Base-by-base conservation (phyloP, 352 stramenopile species). In the Pythium apleroticum region DNA sequence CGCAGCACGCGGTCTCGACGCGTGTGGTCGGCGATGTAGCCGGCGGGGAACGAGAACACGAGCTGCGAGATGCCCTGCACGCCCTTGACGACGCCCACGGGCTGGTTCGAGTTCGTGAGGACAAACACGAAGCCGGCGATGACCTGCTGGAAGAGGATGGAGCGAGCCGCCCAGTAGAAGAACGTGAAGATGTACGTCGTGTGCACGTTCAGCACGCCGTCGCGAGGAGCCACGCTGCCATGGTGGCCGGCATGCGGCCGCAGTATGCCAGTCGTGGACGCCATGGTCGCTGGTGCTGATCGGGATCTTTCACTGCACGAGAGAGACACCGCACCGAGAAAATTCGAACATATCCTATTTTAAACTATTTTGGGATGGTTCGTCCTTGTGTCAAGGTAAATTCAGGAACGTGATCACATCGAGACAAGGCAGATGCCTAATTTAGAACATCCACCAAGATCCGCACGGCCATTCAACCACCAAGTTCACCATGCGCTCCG, bases 31-130 rank as follows among this genome's bases (percentile, higher is more conserved):
- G 79, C 81, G 49, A 87, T 76, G 62, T 87, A 90, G 22, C 81
- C 85, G 0, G 80, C 79, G 3, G 85, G 85, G 27, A 91, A 73
- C 22, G 85, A 89, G 49, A 90, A 90, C 11, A 89, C 30, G n/a
- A 93, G 77, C 69, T 93, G 85, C 46, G 84, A 79, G 71, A 93
- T 88, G 62, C 85, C 85, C 57, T 91, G 83, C 41, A 93, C 88
- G 66, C 85, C 85, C 64, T 92, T 93, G 70, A 93, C 80, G 22
- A 91, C 78, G n/a, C 85, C 85, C 52, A 93, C 85, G 33, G 81
- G 83, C 54, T 91, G 78, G 60, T 91, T 93, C 35, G 82, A 91
- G 45, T 69, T 54, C 3, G 85, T 93, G 0, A 79, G 52, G 20
- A 75, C 69, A 52, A 72, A 79, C 27, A 79, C 69, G 50, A 76